Evolutionary conservation across 2,329 filamentous ascomycete species (phyloP).

Genomic region (Cytospora schulzeri): DNA sequence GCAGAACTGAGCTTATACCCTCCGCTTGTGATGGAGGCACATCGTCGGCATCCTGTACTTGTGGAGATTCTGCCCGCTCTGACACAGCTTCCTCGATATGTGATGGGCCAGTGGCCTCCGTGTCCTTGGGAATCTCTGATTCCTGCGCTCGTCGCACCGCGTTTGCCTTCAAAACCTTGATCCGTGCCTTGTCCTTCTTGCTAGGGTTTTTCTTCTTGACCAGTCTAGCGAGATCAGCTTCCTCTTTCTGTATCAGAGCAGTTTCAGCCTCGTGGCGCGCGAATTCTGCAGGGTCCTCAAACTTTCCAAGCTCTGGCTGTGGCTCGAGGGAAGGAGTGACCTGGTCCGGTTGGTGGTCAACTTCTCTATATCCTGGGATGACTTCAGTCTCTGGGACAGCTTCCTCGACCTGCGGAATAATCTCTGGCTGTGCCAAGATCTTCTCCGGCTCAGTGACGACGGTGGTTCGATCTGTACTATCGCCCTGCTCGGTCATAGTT

Average conservation of each 20-base stretch:
- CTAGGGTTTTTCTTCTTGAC: conserved; percentile 22
- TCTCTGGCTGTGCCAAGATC: background rate
- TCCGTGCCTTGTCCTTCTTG: conserved; percentile 25
- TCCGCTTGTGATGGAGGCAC: background rate
- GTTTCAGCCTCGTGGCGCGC: conserved; percentile 14
- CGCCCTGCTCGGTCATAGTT: background rate
- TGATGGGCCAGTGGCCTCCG: background rate
- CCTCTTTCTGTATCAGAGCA: conserved; percentile 13
- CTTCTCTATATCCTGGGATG: background rate
- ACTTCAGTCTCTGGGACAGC: background rate
- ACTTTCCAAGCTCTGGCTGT: background rate
- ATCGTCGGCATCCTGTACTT: background rate
- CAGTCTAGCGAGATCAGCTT: conserved; percentile 17
- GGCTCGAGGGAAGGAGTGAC: background rate
- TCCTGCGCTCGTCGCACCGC: conserved; percentile 21
- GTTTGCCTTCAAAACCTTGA: conserved; percentile 18
- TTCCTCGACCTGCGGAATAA: background rate
- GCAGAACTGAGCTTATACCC: background rate
- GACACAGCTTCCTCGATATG: background rate
- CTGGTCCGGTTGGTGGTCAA: background rate
- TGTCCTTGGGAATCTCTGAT: conserved; percentile 1
- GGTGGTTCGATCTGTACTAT: background rate
- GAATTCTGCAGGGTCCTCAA: conserved; percentile 4
- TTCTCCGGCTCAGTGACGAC: background rate
- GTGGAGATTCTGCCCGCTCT: background rate